phyloP scores from a whole-genome alignment of 441 rosid species.

The Melastoma candidum region DNA sequence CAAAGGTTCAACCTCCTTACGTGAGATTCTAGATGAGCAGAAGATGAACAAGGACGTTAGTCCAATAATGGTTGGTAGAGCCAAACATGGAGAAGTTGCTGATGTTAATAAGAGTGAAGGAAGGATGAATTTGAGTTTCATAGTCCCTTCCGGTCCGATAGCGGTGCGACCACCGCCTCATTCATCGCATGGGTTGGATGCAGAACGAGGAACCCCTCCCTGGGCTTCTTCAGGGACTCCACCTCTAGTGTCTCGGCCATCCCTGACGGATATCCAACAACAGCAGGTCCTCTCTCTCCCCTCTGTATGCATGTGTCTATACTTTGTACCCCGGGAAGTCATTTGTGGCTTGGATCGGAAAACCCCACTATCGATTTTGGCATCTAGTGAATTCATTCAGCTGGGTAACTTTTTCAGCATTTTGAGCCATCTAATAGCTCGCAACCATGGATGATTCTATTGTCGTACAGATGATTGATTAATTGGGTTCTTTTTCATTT shows the following conservation, averaged over 20 bases:
- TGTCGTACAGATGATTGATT: not conserved
- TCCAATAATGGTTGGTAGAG: constrained; percentile 28
- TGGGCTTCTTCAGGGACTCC: constrained; percentile 86
- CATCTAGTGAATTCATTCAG: too few species aligned
- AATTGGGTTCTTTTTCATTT: not conserved
- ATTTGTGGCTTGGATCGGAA: too few species aligned
- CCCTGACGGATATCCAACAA: constrained; percentile 92
- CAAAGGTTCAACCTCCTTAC: constrained; percentile 74
- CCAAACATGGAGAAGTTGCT: constrained; percentile 31
- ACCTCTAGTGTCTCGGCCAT: constrained; percentile 59
- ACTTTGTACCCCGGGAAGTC: too few species aligned
- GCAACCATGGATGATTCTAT: too few species aligned
- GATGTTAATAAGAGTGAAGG: constrained; percentile 33
- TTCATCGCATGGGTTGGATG: constrained; percentile 39
- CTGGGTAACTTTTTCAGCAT: too few species aligned
- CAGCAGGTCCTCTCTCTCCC: constrained; percentile 53
- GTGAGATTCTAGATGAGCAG: constrained; percentile 87
- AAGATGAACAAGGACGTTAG: constrained; percentile 37
- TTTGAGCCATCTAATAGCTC: too few species aligned
- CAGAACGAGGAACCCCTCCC: constrained; percentile 69
- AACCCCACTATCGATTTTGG: too few species aligned
- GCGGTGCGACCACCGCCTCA: constrained; percentile 30
- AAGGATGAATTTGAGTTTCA: constrained; percentile 56
- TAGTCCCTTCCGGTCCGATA: constrained; percentile 70
- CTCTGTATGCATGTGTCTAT: not conserved